Evolutionary conservation across 1,284 basidiomycete genomes (phyloP).

Genomic region (Inonotus hispidus): DNA sequence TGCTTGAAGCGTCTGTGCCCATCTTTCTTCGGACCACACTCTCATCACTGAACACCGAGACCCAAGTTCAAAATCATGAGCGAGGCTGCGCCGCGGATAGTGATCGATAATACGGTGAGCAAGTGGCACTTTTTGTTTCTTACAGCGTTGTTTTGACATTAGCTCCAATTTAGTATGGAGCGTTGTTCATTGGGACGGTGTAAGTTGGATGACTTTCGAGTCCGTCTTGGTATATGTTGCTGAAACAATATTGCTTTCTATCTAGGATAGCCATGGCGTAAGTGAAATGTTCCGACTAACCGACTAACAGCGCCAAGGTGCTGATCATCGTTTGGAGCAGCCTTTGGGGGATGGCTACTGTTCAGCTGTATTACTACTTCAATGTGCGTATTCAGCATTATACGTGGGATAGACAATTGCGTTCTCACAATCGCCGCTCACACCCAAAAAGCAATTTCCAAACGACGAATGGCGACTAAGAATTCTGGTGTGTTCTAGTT

Average conservation of each 20-base stretch:
- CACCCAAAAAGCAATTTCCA: neutral
- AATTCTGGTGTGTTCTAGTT: neutral
- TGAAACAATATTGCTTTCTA: neutral
- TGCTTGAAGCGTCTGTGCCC: neutral
- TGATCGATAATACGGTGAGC: neutral
- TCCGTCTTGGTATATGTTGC: no score
- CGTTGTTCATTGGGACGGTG: neutral
- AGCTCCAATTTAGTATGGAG: neutral
- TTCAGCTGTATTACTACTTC: conserved; percentile 15
- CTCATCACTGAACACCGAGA: neutral
- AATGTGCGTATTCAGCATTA: neutral
- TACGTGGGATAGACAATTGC: neutral
- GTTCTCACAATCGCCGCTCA: neutral
- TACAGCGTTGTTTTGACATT: neutral
- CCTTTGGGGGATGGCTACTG: conserved; percentile 8
- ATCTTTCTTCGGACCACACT: neutral
- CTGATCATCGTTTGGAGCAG: neutral
- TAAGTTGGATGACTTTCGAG: neutral
- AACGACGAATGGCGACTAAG: conserved; percentile 11
- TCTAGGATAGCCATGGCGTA: neutral
- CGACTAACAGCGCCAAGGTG: neutral
- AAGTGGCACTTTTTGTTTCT: neutral
- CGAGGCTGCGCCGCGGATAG: neutral
- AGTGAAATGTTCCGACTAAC: neutral
- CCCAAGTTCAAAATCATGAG: neutral